A percentile compares a stretch with the other conserved stretches of the same genome.
These are phyloP conservation scores for Vigna angularis DNA, from an alignment of 306 rosid genomes.

Conservation along the genomic window DNA sequence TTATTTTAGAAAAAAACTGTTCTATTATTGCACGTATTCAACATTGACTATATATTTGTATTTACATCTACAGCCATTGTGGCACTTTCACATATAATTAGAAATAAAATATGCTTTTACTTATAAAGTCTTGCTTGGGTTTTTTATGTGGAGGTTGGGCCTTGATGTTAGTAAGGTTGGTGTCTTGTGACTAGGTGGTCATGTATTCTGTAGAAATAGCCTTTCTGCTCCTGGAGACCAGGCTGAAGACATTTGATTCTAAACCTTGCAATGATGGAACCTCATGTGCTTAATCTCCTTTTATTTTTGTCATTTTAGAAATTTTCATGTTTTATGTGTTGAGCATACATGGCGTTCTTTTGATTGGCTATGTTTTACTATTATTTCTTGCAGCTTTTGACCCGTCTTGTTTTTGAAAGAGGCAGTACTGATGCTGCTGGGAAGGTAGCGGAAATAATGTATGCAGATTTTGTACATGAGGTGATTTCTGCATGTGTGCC, in stretches of 20 bases:
- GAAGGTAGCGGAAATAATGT: constrained; percentile 93
- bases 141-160: constrained; percentile 29
- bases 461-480: constrained; percentile 96
- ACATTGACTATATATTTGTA: constrained; percentile 1
- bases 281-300: constrained; percentile 29
- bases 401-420: constrained; percentile 95
- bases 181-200: constrained; percentile 9
- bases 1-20: too few species aligned
- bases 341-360: constrained; percentile 31
- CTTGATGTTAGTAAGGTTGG: constrained; percentile 23
- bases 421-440: constrained; percentile 98
- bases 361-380: constrained; percentile 32
- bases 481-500: constrained; percentile 98
- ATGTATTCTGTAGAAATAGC: constrained; percentile 9
- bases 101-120: neutral
- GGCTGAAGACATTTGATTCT: constrained; percentile 27
- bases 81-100: neutral
- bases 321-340: constrained; percentile 31
- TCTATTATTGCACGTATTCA: too few species aligned
- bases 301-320: constrained; percentile 9
- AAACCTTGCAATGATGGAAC: neutral
- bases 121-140: constrained; percentile 5
- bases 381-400: constrained; percentile 77
- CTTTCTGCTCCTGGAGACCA: constrained; percentile 7
- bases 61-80: constrained; percentile 14